Percentiles rank a stretch among this genome's conserved stretches.
Evolutionary conservation across 306 rosid genomes (phyloP).

Genomic region (Dalbergia cochinchinensis): DNA sequence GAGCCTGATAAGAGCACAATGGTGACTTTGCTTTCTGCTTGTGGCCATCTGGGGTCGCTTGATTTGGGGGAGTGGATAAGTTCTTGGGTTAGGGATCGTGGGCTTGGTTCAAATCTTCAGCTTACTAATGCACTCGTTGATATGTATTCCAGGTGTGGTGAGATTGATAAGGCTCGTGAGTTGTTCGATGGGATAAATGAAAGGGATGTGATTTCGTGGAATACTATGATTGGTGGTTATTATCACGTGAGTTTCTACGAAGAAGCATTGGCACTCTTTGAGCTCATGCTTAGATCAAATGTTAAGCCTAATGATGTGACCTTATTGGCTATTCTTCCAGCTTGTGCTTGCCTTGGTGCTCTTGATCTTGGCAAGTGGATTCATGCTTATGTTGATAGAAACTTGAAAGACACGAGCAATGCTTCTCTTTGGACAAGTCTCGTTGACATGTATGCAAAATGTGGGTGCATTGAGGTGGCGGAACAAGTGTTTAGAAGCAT

Average conservation of each 20-base stretch:
- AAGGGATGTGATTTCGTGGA: conserved; percentile 86
- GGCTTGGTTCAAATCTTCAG: conserved; percentile 61
- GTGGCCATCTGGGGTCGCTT: conserved; percentile 65
- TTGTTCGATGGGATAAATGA: conserved; percentile 69
- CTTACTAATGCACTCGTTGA: conserved; percentile 72
- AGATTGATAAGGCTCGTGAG: conserved; percentile 60
- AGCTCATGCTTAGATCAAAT: conserved; percentile 65
- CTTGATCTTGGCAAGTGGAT: conserved; percentile 93
- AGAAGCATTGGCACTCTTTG: conserved; percentile 75
- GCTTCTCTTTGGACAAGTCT: conserved; percentile 75
- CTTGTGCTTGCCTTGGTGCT: conserved; percentile 86
- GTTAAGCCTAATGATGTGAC: conserved; percentile 82
- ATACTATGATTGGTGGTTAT: conserved; percentile 86
- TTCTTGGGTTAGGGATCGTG: conserved; percentile 65
- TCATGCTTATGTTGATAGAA: conserved; percentile 75
- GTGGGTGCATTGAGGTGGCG: conserved; percentile 74
- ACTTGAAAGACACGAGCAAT: conserved; percentile 52
- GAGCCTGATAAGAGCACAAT: conserved; percentile 68
- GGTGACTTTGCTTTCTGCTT: conserved; percentile 72
- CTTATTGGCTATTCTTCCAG: conserved; percentile 74
- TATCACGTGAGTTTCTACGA: conserved; percentile 55
- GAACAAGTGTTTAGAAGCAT: conserved; percentile 70
- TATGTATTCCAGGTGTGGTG: conserved; percentile 86
- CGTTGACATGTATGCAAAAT: conserved; percentile 83
- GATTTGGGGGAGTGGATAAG: conserved; percentile 69